phyloP scores from a whole-genome alignment of 2,329 filamentous ascomycete genomes.

The Dendryphion nanum region DNA sequence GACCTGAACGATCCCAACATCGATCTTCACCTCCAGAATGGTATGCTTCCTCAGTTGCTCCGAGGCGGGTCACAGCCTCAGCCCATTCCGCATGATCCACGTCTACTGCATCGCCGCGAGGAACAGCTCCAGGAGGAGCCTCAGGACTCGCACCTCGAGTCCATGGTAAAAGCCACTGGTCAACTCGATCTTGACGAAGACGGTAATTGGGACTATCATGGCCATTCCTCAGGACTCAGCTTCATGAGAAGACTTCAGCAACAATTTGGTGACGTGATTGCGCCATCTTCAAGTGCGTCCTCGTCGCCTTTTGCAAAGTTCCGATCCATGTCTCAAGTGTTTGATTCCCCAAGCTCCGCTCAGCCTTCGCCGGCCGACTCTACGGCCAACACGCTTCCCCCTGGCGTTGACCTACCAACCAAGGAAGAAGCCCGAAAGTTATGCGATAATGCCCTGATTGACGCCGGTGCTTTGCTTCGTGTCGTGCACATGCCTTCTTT shows the following conservation, averaged over 20 bases:
- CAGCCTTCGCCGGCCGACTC: constrained; percentile 61
- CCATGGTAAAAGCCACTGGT: constrained; percentile 92
- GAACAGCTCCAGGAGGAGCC: constrained; percentile 24
- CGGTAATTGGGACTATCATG: constrained; percentile 93
- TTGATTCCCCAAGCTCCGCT: constrained; percentile 68
- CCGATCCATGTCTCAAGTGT: constrained; percentile 54
- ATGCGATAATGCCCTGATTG: constrained; percentile 60
- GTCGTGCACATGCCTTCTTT: constrained; percentile 82
- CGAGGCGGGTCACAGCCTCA: constrained; percentile 19
- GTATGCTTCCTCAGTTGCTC: constrained; percentile 49
- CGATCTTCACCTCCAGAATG: constrained; percentile 72
- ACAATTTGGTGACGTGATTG: constrained; percentile 76
- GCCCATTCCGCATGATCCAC: constrained; percentile 20
- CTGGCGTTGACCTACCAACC: constrained; percentile 64
- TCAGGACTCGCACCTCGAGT: constrained; percentile 70
- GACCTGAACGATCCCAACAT: constrained; percentile 83
- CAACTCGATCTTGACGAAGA: constrained; percentile 88
- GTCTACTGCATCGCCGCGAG: constrained; percentile 17
- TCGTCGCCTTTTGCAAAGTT: constrained; percentile 57
- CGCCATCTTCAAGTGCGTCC: constrained; percentile 54
- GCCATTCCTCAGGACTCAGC: constrained; percentile 85
- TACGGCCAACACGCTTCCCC: constrained; percentile 25
- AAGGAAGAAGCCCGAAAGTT: constrained; percentile 56
- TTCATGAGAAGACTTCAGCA: constrained; percentile 86
- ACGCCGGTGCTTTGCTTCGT: constrained; percentile 63